Conservation (phyloP, 768 basidiomycete genomes). For the Termitomyces sp. region DNA sequence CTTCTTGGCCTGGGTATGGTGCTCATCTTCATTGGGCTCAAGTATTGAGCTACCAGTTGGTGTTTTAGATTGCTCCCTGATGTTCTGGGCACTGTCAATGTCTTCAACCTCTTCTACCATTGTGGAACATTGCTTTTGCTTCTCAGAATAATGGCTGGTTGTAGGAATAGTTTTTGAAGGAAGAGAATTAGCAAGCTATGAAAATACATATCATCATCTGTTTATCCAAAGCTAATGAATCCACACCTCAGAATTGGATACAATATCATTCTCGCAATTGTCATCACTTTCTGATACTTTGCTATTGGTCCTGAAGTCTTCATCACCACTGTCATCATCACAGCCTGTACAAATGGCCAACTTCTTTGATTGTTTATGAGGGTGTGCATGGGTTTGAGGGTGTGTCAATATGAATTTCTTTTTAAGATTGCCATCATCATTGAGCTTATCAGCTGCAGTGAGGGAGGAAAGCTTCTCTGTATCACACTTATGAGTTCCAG, state of each 20-base stretch:
- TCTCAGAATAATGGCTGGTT: neutral
- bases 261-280: neutral
- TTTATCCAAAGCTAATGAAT: no score
- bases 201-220: no score
- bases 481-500: neutral
- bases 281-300: no score
- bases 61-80: neutral
- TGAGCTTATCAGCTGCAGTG: neutral
- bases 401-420: neutral
- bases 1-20: no score
- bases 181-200: neutral
- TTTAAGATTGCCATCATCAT: slow-evolving; percentile 1
- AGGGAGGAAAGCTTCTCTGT: neutral
- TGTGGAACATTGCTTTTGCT: neutral
- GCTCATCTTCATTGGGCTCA: neutral
- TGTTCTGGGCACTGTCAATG: no score
- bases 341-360: neutral
- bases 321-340: neutral
- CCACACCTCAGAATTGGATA: neutral
- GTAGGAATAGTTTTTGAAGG: neutral
- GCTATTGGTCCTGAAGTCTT: no score
- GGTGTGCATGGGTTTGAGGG: neutral
- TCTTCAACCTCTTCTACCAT: no score
- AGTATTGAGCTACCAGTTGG: neutral
- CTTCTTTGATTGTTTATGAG: no score